Percentiles rank a stretch among this genome's conserved stretches.
Evolutionary conservation across 1,139 yeast species (phyloP).

Genomic region (Chernovozyma sophiae-reginae): DNA sequence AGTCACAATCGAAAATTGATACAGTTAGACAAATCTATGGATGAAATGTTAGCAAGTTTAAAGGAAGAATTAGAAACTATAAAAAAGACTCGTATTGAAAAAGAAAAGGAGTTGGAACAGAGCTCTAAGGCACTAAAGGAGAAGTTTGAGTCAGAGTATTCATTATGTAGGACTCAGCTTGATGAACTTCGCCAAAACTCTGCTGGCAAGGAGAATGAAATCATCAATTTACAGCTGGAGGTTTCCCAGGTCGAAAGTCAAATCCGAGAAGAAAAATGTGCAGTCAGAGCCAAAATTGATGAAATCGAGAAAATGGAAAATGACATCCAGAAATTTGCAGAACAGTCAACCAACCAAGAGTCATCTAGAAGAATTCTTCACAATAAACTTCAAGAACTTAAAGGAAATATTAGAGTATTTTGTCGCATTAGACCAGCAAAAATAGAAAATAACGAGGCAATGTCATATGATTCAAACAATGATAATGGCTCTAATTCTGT

Average conservation of each 20-base stretch:
- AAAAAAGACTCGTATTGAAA: constrained; percentile 5
- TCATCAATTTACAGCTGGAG: constrained; percentile 4
- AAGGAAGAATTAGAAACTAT: constrained; percentile 12
- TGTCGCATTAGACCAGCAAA: constrained; percentile 75
- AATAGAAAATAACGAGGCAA: constrained; percentile 7
- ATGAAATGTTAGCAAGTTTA: constrained; percentile 16
- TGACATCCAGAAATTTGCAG: constrained; percentile 19
- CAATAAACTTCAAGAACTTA: constrained; percentile 73
- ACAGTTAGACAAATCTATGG: constrained; percentile 17
- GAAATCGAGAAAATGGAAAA: constrained; percentile 7
- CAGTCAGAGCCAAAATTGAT: constrained; percentile 1
- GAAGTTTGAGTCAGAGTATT: constrained; percentile 3
- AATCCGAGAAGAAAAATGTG: constrained; percentile 7
- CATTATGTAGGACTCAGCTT: not conserved
- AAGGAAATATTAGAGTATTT: constrained; percentile 89
- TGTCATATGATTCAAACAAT: constrained; percentile 17
- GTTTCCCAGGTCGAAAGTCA: not conserved
- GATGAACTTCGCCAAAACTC: not conserved
- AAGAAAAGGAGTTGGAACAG: constrained; percentile 6
- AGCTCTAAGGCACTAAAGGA: constrained; percentile 5
- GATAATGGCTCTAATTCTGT: constrained; percentile 6
- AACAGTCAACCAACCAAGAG: constrained; percentile 21
- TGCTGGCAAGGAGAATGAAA: constrained; percentile 6
- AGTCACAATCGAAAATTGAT: constrained; percentile 19
- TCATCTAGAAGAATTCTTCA: constrained; percentile 60